phyloP scores from a whole-genome alignment of 306 rosid genomes.

The Quercus mongolica region DNA sequence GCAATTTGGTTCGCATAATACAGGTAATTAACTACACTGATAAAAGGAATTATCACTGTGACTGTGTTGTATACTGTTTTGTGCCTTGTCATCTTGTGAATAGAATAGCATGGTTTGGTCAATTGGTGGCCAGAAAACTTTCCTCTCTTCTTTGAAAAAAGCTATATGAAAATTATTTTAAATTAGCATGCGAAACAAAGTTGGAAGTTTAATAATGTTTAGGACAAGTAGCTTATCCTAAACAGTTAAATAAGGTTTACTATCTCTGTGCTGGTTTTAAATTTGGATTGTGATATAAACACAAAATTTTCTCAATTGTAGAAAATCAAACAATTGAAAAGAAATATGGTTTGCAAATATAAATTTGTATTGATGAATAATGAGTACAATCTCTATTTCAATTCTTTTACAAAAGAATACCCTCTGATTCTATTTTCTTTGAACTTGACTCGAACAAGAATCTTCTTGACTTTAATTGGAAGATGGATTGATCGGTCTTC shows the following conservation, averaged over 20 bases:
- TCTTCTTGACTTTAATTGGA: too few species aligned
- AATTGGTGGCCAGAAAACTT: conserved; percentile 1
- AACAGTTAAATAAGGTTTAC: not conserved
- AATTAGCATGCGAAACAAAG: not conserved
- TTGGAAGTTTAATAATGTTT: not conserved
- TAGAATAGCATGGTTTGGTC: conserved; percentile 1
- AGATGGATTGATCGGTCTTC: too few species aligned
- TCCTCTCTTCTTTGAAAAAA: not conserved
- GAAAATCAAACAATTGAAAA: too few species aligned
- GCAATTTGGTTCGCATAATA: conserved; percentile 49
- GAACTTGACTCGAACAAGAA: too few species aligned
- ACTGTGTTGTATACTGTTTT: not conserved
- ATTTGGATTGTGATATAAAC: too few species aligned
- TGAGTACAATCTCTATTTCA: too few species aligned
- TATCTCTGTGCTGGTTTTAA: not conserved
- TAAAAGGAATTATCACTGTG: not conserved
- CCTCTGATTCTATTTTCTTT: too few species aligned
- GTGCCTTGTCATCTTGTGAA: not conserved
- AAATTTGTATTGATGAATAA: too few species aligned
- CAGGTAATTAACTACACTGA: conserved; percentile 37
- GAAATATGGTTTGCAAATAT: too few species aligned
- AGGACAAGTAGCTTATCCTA: not conserved
- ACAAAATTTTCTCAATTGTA: too few species aligned
- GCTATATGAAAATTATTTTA: not conserved
- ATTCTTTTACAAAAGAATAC: too few species aligned